A percentile compares a stretch with the other conserved stretches of the same genome.
These are phyloP conservation scores for Plasmodium blacklocki DNA, from an alignment of 169 alveolate genomes.

Conservation along the genomic window DNA sequence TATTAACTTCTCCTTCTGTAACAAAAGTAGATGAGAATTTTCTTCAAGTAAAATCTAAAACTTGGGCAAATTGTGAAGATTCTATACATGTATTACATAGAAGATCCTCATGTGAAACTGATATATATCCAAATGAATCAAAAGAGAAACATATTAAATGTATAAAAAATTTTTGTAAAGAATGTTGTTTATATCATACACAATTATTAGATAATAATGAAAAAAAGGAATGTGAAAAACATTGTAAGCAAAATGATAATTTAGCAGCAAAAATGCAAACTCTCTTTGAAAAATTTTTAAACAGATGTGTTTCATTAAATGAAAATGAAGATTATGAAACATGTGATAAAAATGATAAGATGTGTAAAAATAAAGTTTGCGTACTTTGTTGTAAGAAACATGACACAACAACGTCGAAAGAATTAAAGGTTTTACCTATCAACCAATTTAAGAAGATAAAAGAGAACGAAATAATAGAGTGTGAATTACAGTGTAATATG, in stretches of 20 bases:
- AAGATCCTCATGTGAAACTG: conserved; percentile 78
- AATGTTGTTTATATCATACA: conserved; percentile 85
- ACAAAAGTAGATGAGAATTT: conserved; percentile 31
- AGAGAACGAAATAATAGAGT: conserved; percentile 67
- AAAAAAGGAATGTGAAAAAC: conserved; percentile 77
- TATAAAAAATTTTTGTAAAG: conserved; percentile 80
- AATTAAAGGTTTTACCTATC: conserved; percentile 41
- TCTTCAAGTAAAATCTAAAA: conserved; percentile 67
- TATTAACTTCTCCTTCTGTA: conserved; percentile 16
- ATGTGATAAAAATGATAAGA: conserved; percentile 41
- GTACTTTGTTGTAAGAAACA: conserved; percentile 63
- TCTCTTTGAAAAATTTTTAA: conserved; percentile 62
- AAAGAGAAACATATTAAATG: conserved; percentile 77
- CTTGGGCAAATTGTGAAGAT: conserved; percentile 84
- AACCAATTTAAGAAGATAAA: conserved; percentile 50
- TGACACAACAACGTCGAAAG: conserved; percentile 12
- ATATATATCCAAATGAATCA: conserved; percentile 77
- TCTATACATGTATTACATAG: conserved; percentile 80
- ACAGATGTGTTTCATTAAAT: conserved; percentile 71
- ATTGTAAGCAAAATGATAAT: conserved; percentile 81
- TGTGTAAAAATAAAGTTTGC: conserved; percentile 37
- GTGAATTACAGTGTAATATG: conserved; percentile 64
- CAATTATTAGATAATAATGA: conserved; percentile 80
- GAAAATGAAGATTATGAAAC: conserved; percentile 60
- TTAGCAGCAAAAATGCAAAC: conserved; percentile 68